These are phyloP conservation scores for Capsella rubella DNA, from an alignment of 441 rosid species.

Conservation along the genomic window DNA sequence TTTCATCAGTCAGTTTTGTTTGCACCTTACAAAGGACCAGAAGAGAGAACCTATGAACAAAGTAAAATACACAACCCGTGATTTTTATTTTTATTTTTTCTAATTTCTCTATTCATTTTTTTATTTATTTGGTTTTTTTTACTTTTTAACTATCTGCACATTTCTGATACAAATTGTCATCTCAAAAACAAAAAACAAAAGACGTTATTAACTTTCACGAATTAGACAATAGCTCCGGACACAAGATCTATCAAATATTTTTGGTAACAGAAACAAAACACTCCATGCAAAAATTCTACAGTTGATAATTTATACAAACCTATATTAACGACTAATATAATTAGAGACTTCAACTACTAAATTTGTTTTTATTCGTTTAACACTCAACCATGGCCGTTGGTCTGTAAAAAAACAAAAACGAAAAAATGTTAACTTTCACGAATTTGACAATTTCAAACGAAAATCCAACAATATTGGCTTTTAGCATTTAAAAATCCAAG, in stretches of 20 bases:
- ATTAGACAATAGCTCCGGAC: slow-evolving; percentile 26
- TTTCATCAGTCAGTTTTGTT: slow-evolving; percentile 43
- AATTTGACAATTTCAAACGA: slow-evolving; percentile 2
- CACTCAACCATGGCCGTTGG: slow-evolving; percentile 10
- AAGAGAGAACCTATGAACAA: slow-evolving; percentile 34
- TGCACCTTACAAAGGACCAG: slow-evolving; percentile 40
- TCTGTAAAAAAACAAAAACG: neutral
- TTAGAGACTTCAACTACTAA: neutral
- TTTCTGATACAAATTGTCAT: slow-evolving; percentile 35
- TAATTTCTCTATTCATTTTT: neutral
- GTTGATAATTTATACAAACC: slow-evolving; percentile 24
- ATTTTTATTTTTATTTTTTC: neutral
- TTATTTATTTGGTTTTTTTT: neutral
- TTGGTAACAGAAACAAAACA: slow-evolving; percentile 28
- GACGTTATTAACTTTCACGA: slow-evolving; percentile 45
- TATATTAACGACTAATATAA: slow-evolving; percentile 4
- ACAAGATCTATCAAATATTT: slow-evolving; percentile 30
- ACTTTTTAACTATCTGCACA: slow-evolving; percentile 27
- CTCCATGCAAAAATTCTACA: neutral
- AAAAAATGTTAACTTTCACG: neutral
- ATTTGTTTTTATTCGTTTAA: neutral
- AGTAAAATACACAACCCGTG: slow-evolving; percentile 48
- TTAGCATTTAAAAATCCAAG: too few species aligned
- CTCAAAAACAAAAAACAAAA: slow-evolving; percentile 16
- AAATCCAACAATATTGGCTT: neutral